phyloP scores from a whole-genome alignment of 176 grass and related monocot species.

The Phoenix dactylifera region DNA sequence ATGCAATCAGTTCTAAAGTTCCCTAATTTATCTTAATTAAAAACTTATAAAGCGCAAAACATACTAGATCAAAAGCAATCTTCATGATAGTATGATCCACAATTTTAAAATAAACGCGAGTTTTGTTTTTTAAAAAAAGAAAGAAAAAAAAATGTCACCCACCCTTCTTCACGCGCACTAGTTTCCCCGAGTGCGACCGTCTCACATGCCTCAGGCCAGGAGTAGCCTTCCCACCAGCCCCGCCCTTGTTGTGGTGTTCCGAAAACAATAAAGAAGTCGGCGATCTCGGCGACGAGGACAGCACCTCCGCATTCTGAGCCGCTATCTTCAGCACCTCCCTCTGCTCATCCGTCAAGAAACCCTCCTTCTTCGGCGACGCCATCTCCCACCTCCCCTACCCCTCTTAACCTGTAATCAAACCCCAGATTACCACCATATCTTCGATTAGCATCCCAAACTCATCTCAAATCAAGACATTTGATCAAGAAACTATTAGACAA shows the following conservation, averaged over 20 bases:
- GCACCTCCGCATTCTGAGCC: constrained; percentile 71
- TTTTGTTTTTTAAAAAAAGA: too few relatives aligned
- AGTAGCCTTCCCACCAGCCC: constrained; percentile 8
- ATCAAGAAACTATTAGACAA: too few relatives aligned
- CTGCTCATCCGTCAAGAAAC: constrained; percentile 90
- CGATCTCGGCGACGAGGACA: constrained; percentile 58
- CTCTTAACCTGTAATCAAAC: constrained; percentile 13
- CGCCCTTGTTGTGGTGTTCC: constrained; percentile 50
- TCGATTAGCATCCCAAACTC: not conserved
- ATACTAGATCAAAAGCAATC: too few relatives aligned
- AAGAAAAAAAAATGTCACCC: not conserved
- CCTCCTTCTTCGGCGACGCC: constrained; percentile 86
- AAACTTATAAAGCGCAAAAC: too few relatives aligned
- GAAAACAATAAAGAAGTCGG: constrained; percentile 49
- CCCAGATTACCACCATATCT: not conserved
- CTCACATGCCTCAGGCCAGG: constrained; percentile 43
- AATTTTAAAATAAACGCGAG: too few relatives aligned
- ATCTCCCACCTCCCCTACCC: constrained; percentile 15
- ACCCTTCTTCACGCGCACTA: constrained; percentile 96
- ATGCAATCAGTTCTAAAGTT: too few relatives aligned
- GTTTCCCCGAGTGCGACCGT: constrained; percentile 80
- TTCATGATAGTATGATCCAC: too few relatives aligned
- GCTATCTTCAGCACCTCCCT: constrained; percentile 79
- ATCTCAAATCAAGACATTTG: not conserved
- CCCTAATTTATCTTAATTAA: too few relatives aligned